Conservation (phyloP, 1,284 basidiomycete species). For the Ceratorhiza oryzae-sativae region DNA sequence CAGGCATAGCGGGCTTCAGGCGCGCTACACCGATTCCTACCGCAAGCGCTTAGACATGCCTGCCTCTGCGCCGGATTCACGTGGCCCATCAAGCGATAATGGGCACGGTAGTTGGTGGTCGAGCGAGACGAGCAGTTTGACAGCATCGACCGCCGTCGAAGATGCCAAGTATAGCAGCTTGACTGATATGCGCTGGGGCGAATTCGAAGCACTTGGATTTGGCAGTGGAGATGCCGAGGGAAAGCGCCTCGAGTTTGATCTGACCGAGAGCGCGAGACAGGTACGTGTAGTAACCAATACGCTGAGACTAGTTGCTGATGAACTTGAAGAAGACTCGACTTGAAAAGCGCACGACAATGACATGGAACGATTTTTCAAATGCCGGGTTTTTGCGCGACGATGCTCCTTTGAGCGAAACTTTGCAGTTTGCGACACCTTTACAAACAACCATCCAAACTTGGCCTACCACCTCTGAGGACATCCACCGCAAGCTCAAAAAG, state of each 20-base stretch:
- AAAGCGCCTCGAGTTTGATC: constrained; percentile 82
- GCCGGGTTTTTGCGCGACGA: constrained; percentile 82
- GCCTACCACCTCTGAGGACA: constrained; percentile 74
- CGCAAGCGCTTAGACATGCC: constrained; percentile 44
- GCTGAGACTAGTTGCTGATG: constrained; percentile 10
- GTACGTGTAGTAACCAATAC: constrained; percentile 56
- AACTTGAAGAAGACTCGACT: constrained; percentile 61
- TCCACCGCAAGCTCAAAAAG: constrained; percentile 81
- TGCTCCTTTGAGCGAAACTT: constrained; percentile 72
- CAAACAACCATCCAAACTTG: constrained; percentile 69
- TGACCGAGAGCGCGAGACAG: constrained; percentile 82
- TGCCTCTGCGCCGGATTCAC: constrained; percentile 21
- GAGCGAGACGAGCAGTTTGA: constrained; percentile 5
- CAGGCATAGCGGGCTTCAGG: constrained; percentile 21
- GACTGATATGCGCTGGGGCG: constrained; percentile 86
- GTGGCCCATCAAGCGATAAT: constrained; percentile 26
- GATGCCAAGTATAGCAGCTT: constrained; percentile 76
- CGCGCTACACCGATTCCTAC: constrained; percentile 42
- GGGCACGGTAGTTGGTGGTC: neutral
- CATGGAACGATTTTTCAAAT: constrained; percentile 85
- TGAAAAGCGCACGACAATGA: constrained; percentile 77
- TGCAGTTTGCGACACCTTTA: constrained; percentile 80
- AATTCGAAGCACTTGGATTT: constrained; percentile 84
- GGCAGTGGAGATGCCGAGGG: constrained; percentile 57
- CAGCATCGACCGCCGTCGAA: constrained; percentile 34